Base-by-base conservation (phyloP, 345 rosid species). In the Litchi chinensis region DNA sequence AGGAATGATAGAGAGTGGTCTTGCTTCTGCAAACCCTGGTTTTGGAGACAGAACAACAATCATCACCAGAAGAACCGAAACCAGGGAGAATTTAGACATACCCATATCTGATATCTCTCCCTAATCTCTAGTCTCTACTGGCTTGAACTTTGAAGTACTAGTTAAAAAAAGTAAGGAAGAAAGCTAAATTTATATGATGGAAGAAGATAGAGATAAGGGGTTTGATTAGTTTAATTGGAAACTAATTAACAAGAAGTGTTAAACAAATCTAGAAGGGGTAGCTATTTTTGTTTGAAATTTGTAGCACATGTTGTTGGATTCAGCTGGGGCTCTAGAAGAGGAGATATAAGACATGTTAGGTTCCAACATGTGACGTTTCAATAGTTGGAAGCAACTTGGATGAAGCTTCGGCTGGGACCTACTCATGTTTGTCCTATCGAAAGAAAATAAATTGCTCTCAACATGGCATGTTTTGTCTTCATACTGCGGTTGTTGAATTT, bases 1-100 rank as follows among this genome's bases (percentile, higher is more conserved):
- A 52, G 86, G 77, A 69, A 78, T 74, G 71, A 65, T 71, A 2
- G 87, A 79, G n/a, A 87, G 65, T 18, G 90, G 70, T 73, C 89
- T 83, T 43, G 89, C 85, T 72, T 82, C 87, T 68, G 79, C 43
- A 26, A 73, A 68, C 9, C 21, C 66, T n/a, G 76, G 72, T 64
- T 48, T 65, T 10, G 65, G 70, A 10, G 83, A 73, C 3, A 72
- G 50, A 11, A 76, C 72, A 28, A 50, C 39, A 32, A 65, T 40
- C 5, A 84, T 28, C n/a, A 85, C 7, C 8, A 87, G 78, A 74
- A 85, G 69, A 10, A 83, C 18, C 3, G 77, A 71, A 64, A 83
- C 73, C 81, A 82, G 26, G 41, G 74, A 50, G 64, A 82, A 68
- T 78, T 80, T 85, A 52, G 40, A 43, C 15, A 41, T 18, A 1